Conservation (phyloP, 1,284 basidiomycete genomes). For the Pseudomicrostroma phylloplanum region DNA sequence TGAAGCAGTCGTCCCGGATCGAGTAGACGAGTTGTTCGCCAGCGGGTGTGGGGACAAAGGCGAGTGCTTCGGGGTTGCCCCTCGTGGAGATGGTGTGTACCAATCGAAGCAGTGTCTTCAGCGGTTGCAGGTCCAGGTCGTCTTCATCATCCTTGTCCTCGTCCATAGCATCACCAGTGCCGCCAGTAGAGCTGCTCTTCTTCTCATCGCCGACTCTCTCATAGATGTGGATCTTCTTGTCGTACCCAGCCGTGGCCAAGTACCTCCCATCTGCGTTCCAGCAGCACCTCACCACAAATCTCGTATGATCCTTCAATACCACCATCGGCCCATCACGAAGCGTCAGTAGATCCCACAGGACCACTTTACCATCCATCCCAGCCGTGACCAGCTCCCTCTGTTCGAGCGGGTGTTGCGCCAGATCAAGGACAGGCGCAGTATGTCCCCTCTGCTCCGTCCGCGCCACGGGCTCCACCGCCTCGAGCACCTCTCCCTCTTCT, state of each 20-base stretch:
- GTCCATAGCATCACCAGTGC: constrained; percentile 2
- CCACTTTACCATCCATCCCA: constrained; percentile 41
- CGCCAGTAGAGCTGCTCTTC: neutral
- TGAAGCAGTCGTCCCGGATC: constrained; percentile 26
- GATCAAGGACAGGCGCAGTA: constrained; percentile 33
- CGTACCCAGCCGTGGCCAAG: constrained; percentile 40
- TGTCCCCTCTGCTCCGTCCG: constrained; percentile 19
- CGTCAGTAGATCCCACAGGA: constrained; percentile 37
- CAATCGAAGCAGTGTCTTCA: constrained; percentile 16
- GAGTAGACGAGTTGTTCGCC: constrained; percentile 37
- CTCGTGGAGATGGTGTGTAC: constrained; percentile 29
- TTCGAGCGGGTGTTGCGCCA: constrained; percentile 30
- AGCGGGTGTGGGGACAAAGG: constrained; percentile 21
- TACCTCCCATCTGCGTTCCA: constrained; percentile 29
- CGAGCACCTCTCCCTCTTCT: constrained; percentile 30
- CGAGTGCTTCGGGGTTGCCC: constrained; percentile 40
- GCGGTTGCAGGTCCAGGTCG: constrained; percentile 17
- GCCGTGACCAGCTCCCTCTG: constrained; percentile 30
- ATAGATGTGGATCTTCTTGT: constrained; percentile 38
- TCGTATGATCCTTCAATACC: constrained; percentile 30
- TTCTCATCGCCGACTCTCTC: constrained; percentile 10
- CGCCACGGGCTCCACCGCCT: constrained; percentile 22
- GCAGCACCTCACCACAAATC: constrained; percentile 39
- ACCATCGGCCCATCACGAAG: constrained; percentile 20
- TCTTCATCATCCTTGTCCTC: constrained; percentile 15